Percentiles rank a stretch among this genome's conserved stretches.
These are phyloP conservation scores for Plasmodium inui DNA, from an alignment of 169 alveolate species.

Conservation along the genomic window DNA sequence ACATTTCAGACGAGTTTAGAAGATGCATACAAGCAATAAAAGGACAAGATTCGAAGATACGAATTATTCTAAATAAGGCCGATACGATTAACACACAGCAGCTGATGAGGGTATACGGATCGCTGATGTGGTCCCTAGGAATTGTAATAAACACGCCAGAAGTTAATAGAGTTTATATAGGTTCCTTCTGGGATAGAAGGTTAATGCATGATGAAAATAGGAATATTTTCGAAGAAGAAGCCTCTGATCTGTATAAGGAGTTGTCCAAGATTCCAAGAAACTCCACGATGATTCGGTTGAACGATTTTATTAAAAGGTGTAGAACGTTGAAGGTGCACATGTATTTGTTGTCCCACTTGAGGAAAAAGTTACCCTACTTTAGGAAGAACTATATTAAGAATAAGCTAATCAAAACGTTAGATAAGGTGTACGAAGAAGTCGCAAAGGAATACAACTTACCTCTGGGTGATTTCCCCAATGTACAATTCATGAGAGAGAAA, in stretches of 20 bases:
- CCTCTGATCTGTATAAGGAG: slow-evolving; percentile 82
- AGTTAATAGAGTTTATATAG: slow-evolving; percentile 85
- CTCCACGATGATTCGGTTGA: slow-evolving; percentile 77
- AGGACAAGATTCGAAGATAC: slow-evolving; percentile 80
- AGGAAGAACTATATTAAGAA: slow-evolving; percentile 33
- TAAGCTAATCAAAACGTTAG: slow-evolving; percentile 38
- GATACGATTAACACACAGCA: slow-evolving; percentile 85
- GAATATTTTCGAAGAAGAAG: slow-evolving; percentile 85
- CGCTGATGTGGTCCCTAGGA: slow-evolving; percentile 87
- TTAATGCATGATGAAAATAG: slow-evolving; percentile 82
- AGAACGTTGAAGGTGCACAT: slow-evolving; percentile 78
- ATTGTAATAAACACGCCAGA: slow-evolving; percentile 79
- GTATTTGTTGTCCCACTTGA: slow-evolving; percentile 60
- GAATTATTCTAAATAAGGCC: slow-evolving; percentile 81
- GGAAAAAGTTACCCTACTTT: slow-evolving; percentile 72
- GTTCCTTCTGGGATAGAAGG: slow-evolving; percentile 85
- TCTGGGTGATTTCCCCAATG: slow-evolving; percentile 76
- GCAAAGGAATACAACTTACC: slow-evolving; percentile 72
- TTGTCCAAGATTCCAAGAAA: slow-evolving; percentile 83
- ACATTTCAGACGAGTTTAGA: slow-evolving; percentile 87
- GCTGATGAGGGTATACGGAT: slow-evolving; percentile 89
- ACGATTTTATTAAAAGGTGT: slow-evolving; percentile 85
- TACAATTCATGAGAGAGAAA: slow-evolving; percentile 70
- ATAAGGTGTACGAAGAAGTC: slow-evolving; percentile 66
- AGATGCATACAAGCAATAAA: slow-evolving; percentile 80